Base-by-base conservation (phyloP, 2,329 filamentous ascomycete species). In the Zymoseptoria ardabiliae region DNA sequence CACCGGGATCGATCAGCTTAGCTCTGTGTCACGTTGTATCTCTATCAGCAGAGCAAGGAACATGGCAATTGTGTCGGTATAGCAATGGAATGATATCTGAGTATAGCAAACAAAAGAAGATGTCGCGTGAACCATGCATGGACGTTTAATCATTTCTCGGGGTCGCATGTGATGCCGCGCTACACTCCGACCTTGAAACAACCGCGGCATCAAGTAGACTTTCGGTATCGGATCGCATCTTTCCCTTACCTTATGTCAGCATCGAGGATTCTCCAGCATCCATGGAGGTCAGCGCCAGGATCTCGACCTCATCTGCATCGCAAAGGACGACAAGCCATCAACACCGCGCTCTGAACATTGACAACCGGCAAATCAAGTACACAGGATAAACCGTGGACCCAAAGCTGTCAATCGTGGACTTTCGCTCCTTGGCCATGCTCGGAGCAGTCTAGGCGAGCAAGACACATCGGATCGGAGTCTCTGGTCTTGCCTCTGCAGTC, bases 1-100 rank as follows among this genome's bases (percentile, higher is more conserved):
- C 35, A 45, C 35, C 35, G 35, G 35, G 35, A 45, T 45, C 35
- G 35, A 45, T 45, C 35, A 45, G 35, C 35, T 45, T 45, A 30
- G 51, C 51, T 53, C 51, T 22, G 51, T 53, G 28, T 25, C 51
- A 53, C 51, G 51, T 53, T 53, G 51, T 53, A 45, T 45, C 35
- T 13, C 35, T 45, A 45, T n/a, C 35, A 45, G 35, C 35, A 45
- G 35, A 45, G 35, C 35, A 45, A 13, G 35, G 35, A 45, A 13
- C 35, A 45, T 45, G 35, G 35, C 35, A 45, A 45, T 45, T 45
- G 35, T 45, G 6, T 45, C 35, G 35, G 35, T 45, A n/a, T 17
- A 45, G 35, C 11, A 45, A 45, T 45, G 35, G 17, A n/a, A 45
- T 13, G 17, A 45, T 6, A 45, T 45, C 13, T 17, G 35, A 45